Percentiles rank a stretch among this genome's conserved stretches.
phyloP scores from a whole-genome alignment of 768 basidiomycete species.

The Mycena filopes region DNA sequence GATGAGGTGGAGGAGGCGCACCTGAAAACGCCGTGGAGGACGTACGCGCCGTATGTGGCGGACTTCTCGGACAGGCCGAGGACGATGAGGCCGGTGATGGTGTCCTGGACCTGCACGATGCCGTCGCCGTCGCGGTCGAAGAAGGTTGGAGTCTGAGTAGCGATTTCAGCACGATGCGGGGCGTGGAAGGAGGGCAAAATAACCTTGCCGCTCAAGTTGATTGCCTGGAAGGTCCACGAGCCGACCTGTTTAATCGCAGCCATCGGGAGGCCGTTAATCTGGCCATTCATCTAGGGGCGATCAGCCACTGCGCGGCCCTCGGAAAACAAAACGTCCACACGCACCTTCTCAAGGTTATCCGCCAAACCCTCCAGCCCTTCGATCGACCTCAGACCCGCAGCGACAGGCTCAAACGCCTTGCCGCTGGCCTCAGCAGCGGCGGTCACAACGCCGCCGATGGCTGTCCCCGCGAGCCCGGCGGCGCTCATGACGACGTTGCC shows the following conservation, averaged over 20 bases:
- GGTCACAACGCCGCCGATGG: slow-evolving; percentile 34
- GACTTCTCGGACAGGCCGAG: slow-evolving; percentile 35
- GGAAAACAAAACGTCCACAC: not conserved
- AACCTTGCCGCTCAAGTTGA: slow-evolving; percentile 37
- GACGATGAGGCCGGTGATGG: slow-evolving; percentile 36
- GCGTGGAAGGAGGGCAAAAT: too few species aligned
- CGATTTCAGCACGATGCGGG: too few species aligned
- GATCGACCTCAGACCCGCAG: slow-evolving; percentile 36
- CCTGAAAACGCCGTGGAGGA: slow-evolving; percentile 34
- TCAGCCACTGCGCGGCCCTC: too few species aligned
- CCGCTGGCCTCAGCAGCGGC: slow-evolving; percentile 37
- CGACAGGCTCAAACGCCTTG: slow-evolving; percentile 37
- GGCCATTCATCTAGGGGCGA: too few species aligned
- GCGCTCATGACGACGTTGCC: slow-evolving; percentile 47
- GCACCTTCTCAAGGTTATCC: slow-evolving; percentile 9
- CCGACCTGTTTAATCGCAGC: slow-evolving; percentile 36
- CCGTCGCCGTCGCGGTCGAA: slow-evolving; percentile 40
- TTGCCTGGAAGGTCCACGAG: slow-evolving; percentile 32
- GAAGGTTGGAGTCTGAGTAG: slow-evolving; percentile 40
- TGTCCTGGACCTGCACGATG: slow-evolving; percentile 34
- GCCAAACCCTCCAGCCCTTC: slow-evolving; percentile 34
- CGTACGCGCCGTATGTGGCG: slow-evolving; percentile 37
- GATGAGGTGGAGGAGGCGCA: too few species aligned
- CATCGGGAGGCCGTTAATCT: slow-evolving; percentile 39
- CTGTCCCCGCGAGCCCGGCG: slow-evolving; percentile 34